phyloP scores from a whole-genome alignment of 2,329 filamentous ascomycete genomes.

The Talaromyces sp. region DNA sequence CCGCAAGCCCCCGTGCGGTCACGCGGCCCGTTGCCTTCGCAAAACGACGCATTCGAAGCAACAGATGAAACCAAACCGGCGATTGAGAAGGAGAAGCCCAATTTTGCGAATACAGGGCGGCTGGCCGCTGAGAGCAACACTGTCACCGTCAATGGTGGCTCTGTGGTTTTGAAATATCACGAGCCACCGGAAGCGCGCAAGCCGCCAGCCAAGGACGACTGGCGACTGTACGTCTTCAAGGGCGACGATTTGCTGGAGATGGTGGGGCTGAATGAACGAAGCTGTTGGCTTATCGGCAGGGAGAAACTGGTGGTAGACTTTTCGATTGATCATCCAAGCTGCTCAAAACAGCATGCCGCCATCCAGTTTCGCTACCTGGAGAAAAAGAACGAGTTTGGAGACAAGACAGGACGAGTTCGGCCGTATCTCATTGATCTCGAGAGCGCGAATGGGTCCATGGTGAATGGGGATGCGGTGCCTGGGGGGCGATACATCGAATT shows the following conservation, averaged over 20 bases:
- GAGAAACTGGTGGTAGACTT: slow-evolving; percentile 78
- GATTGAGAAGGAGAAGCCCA: slow-evolving; percentile 68
- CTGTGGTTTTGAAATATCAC: slow-evolving; percentile 87
- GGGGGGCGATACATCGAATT: slow-evolving; percentile 79
- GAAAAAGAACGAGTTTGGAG: slow-evolving; percentile 80
- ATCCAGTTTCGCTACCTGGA: slow-evolving; percentile 86
- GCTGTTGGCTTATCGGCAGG: slow-evolving; percentile 86
- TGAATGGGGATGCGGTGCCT: slow-evolving; percentile 73
- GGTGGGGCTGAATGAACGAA: slow-evolving; percentile 67
- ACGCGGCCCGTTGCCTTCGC: slow-evolving; percentile 40
- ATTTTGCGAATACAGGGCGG: slow-evolving; percentile 73
- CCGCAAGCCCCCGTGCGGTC: slow-evolving; percentile 27
- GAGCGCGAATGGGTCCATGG: slow-evolving; percentile 79
- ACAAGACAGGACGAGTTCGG: slow-evolving; percentile 70
- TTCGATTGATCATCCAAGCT: slow-evolving; percentile 79
- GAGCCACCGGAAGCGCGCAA: slow-evolving; percentile 92
- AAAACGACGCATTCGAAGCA: slow-evolving; percentile 40
- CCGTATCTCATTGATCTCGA: slow-evolving; percentile 93
- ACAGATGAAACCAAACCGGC: slow-evolving; percentile 26
- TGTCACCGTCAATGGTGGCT: slow-evolving; percentile 56
- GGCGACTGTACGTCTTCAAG: slow-evolving; percentile 94
- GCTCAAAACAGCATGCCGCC: slow-evolving; percentile 92
- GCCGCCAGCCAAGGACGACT: slow-evolving; percentile 69
- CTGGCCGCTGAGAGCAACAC: slow-evolving; percentile 86
- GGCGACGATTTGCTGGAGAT: slow-evolving; percentile 74